Evolutionary conservation across 2,329 filamentous ascomycete species (phyloP).

Genomic region (Colletotrichum filicis): DNA sequence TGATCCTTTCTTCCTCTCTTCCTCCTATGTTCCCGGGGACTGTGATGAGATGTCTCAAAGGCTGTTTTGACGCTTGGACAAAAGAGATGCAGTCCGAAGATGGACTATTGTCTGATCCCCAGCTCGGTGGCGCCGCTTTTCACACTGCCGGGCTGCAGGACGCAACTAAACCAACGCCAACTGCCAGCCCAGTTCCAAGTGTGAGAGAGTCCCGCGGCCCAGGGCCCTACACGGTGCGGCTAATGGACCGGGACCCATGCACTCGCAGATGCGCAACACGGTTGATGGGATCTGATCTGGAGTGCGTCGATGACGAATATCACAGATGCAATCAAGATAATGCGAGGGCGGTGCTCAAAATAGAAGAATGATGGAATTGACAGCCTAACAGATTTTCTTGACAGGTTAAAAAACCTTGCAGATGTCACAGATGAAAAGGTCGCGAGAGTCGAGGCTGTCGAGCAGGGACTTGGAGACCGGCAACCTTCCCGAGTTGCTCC

Average conservation of each 20-base stretch:
- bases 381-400: neutral
- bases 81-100: neutral
- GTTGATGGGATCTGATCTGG: neutral
- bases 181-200: neutral
- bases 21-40: neutral
- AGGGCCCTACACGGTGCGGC: neutral
- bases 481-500: too few relatives aligned
- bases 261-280: neutral
- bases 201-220: neutral
- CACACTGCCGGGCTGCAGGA: constrained; percentile 19
- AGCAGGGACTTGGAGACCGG: neutral
- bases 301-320: neutral
- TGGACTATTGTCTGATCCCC: constrained; percentile 20
- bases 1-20: neutral
- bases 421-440: neutral
- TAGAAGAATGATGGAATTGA: neutral
- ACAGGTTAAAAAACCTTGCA: neutral
- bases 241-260: neutral
- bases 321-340: neutral
- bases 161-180: neutral
- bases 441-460: neutral
- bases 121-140: constrained; percentile 8
- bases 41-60: constrained; percentile 15
- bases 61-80: constrained; percentile 23
- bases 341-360: neutral